Evolutionary conservation across 2,329 filamentous ascomycete species (phyloP).

Genomic region (Xylaria arbuscula): DNA sequence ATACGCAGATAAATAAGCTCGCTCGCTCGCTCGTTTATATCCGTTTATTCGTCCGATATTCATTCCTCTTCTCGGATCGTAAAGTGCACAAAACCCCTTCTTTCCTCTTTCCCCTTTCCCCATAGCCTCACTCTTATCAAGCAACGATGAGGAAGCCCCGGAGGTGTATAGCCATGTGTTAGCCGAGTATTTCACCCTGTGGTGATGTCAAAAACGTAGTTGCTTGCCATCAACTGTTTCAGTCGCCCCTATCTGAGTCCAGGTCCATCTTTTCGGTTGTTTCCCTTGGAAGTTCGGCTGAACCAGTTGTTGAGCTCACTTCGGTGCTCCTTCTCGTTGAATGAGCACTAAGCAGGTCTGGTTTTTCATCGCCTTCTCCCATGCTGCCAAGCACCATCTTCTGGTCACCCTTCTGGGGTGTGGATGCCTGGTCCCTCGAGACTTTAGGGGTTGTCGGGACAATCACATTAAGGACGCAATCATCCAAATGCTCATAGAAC

Average conservation of each 20-base stretch:
- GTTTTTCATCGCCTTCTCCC: constrained; percentile 44
- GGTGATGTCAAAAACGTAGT: neutral
- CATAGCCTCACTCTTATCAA: neutral
- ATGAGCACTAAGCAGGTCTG: constrained; percentile 30
- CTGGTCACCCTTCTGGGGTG: constrained; percentile 45
- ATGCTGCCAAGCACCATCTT: constrained; percentile 39
- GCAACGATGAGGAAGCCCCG: neutral
- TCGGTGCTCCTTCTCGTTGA: constrained; percentile 38
- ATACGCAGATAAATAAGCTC: constrained; percentile 11
- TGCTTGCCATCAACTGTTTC: neutral
- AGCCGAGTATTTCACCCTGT: neutral
- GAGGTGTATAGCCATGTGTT: neutral
- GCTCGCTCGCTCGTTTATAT: constrained; percentile 10
- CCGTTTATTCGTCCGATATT: constrained; percentile 6
- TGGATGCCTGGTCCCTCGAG: constrained; percentile 44
- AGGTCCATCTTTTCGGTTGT: constrained; percentile 47
- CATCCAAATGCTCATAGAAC: constrained; percentile 94
- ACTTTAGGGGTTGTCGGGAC: constrained; percentile 58
- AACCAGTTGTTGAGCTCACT: constrained; percentile 29
- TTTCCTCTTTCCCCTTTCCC: neutral
- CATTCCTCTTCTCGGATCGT: constrained; percentile 9
- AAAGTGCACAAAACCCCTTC: constrained; percentile 8
- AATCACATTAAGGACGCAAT: constrained; percentile 70
- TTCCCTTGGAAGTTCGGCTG: constrained; percentile 40
- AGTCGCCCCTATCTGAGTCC: constrained; percentile 46